Conservation (phyloP, 2,329 filamentous ascomycete species). For the Trichoderma sp. region DNA sequence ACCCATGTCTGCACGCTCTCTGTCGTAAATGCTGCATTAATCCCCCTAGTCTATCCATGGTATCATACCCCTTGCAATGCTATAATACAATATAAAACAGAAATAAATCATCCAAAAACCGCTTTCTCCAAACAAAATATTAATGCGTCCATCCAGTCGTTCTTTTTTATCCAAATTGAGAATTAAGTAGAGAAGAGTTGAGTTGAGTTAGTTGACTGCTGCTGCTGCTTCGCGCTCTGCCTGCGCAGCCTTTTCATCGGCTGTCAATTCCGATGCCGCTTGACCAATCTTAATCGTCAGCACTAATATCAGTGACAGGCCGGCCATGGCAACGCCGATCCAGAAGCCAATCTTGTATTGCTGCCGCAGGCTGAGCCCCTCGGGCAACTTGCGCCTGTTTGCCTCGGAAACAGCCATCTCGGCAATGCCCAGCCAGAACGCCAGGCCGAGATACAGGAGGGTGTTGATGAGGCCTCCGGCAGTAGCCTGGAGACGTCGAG, state of each 20-base stretch:
- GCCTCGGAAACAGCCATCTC: slow-evolving; percentile 63
- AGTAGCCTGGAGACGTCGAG: slow-evolving; percentile 66
- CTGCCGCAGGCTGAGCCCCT: slow-evolving; percentile 43
- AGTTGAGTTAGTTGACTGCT: not conserved
- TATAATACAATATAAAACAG: not conserved
- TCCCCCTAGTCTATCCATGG: not conserved
- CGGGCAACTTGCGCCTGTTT: slow-evolving; percentile 31
- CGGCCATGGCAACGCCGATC: slow-evolving; percentile 61
- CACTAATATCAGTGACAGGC: slow-evolving; percentile 54
- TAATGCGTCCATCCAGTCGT: not conserved
- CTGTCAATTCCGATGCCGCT: slow-evolving; percentile 58
- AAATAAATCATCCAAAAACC: not conserved
- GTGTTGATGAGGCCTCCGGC: slow-evolving; percentile 73
- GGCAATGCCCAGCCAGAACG: slow-evolving; percentile 50
- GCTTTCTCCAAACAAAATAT: not conserved
- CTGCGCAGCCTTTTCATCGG: slow-evolving; percentile 52
- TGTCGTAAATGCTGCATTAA: not conserved
- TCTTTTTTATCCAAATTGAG: not conserved
- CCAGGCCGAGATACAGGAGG: slow-evolving; percentile 69
- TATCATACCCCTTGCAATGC: not conserved
- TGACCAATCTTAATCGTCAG: slow-evolving; percentile 58
- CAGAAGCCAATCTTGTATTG: slow-evolving; percentile 69
- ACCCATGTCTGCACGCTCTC: not conserved
- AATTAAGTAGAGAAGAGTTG: not conserved
- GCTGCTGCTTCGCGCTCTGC: slow-evolving; percentile 23